Base-by-base conservation (phyloP, 1,139 yeast genomes). In the Blastobotrys proliferans region DNA sequence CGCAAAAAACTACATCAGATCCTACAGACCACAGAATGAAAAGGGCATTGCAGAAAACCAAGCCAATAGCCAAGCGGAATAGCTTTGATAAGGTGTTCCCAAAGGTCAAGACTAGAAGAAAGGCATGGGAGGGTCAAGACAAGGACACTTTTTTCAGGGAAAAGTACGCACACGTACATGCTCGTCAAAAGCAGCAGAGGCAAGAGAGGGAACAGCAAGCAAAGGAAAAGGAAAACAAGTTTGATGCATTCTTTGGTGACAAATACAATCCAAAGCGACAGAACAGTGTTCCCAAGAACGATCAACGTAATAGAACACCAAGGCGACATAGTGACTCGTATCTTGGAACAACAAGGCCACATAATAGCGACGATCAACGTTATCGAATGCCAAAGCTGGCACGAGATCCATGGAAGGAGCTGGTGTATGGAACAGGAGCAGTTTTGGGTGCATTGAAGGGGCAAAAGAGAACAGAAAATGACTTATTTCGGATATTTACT, bases 381-480 rank as follows among this genome's bases (percentile, higher is more conserved):
- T 5, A 11, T 6, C 14, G 29, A 11, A 5, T 6, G 5, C 44
- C 46, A 4, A 22, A 18, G 31, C 37, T 47, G 27, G 41, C 45
- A 30, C 35, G 27, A 3, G 51, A 56, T 44, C 81, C 88, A 0
- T 59, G 79, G 32, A 63, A 74, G 43, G 95, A 87, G 55, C 81
- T 80, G 54, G 63, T 87, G 1, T 86, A 74, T 57, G 97, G 97
- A 3, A 79, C 83, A 0, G 83, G 84, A 46, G 69, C 94, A 0
- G 92, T 88, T 1, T 55, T 73, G 24, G 82, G 95, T 1, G 94
- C 87, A 0, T 65, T 88, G 43, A 62, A 66, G 20, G 74, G 82
- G 9, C 68, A 72, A 16, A 77, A 74, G 50, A 69, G 95, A 53
- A 67, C n/a, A 13, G 61, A 8, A 4, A 10, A 70, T 6, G 21